Base-by-base conservation (phyloP, 345 rosid genomes). In the Lumnitzera racemosa region DNA sequence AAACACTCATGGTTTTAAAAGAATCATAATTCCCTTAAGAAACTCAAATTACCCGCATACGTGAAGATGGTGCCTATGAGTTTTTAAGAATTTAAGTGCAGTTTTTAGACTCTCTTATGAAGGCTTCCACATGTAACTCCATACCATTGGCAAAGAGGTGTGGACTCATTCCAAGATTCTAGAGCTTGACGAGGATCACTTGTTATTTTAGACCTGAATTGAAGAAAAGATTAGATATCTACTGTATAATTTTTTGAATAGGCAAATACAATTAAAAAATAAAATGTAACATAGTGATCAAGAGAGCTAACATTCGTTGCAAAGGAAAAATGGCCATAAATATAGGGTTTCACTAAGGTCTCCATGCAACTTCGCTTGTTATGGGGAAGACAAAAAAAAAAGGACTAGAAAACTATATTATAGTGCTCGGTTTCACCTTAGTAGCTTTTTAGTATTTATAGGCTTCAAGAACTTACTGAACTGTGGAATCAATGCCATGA, bases 91-190 rank as follows among this genome's bases (percentile, higher is more conserved):
- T 14, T n/a, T 12, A 56, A 46, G 16, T 24, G 17, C 46, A 56
- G 43, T n/a, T 2, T 29, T 4, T n/a, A 15, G 46, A 56, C 59
- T 20, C 47, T 29, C 47, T 29, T 9, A 15, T 54, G 57, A 24
- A 43, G 46, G 15, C 10, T 27, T 23, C 43, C 43, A 13, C 58
- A 55, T 55, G 58, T 27, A 24, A 55, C 43, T 7, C 58, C 58
- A 24, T 27, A 24, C 58, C 58, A 55, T 29, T 55, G 43, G 29
- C 58, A 55, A 12, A 55, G 15, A 8, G 43, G 43, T 14, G 25
- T 15, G 9, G 58, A 55, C 8, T 55, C 58, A 29, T 55, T 55
- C 58, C 58, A 55, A 1, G 58, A 55, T 27, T 36, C 29, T 8
- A 13, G 7, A n/a, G 25, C 58, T 9, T 24, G 25, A 7, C 24